Evolutionary conservation across 169 alveolate species (phyloP), one percentile per base, ranked within the genome.

Genomic region (Plasmodium gonderi): DNA sequence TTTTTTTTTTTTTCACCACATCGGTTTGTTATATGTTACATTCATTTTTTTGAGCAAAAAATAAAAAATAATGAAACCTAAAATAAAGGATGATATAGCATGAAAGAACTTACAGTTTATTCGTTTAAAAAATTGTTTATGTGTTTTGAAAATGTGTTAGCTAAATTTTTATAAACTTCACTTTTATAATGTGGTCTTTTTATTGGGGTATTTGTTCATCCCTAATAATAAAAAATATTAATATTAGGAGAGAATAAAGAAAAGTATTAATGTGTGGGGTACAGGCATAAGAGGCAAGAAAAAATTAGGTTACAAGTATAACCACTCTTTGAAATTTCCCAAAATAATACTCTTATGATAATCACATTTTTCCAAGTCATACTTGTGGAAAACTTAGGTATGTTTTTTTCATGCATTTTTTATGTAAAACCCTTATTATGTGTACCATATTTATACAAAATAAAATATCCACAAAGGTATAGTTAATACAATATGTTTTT

Each of bases 401-500:
- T n/a, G n/a, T n/a, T n/a, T n/a, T n/a, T n/a, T n/a, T n/a, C n/a
- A n/a, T n/a, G n/a, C 40, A 6, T 20, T 60, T 60, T 60, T 23
- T 36, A n/a, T n/a, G n/a, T n/a, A n/a, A n/a, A n/a, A 29, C 72
- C 33, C 33, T 60, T 54, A 54, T 20, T 23, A 60, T 5, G 14
- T 60, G 72, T 60, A 36, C 72, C 72, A 60, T 60, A 23, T 60
- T 60, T 60, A 60, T n/a, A 60, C 26, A 60, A 60, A 60, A 60
- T 60, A 60, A 60, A 23, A 2, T 17, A 36, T 8, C 40, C 12
- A 29, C 0, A n/a, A n/a, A n/a, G n/a, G n/a, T n/a, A n/a, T n/a
- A n/a, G n/a, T n/a, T n/a, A n/a, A n/a, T n/a, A n/a, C n/a, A n/a
- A n/a, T n/a, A n/a, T n/a, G n/a, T n/a, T n/a, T n/a, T n/a, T n/a